A percentile compares a stretch with the other conserved stretches of the same genome.
Conservation (phyloP, 148 eudicot species). For the Vaccinium macrocarpon region DNA sequence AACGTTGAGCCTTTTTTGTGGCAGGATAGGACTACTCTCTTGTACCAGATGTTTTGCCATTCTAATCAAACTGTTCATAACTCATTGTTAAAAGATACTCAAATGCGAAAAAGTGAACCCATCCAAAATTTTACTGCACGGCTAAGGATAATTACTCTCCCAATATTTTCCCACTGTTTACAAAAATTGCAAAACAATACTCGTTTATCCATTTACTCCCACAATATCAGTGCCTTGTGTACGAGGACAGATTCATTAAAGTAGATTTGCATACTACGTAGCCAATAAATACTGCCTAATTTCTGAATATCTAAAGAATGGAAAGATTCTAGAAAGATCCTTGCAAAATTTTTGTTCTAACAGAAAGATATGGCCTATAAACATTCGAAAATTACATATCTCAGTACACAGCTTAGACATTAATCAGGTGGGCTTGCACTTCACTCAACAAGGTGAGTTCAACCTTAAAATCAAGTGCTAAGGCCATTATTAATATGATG, state of each 20-base stretch:
- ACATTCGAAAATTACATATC: background rate
- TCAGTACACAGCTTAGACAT: no score
- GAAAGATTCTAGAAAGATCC: background rate
- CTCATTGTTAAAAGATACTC: background rate
- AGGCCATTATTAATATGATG: background rate
- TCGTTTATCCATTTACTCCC: no score
- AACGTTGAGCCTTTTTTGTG: background rate
- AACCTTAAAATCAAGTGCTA: background rate
- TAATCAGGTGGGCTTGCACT: no score
- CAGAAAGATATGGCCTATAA: background rate
- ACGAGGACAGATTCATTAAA: no score
- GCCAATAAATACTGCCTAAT: constrained; percentile 5
- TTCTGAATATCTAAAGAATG: background rate
- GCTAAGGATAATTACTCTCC: background rate
- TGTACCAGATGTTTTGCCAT: background rate
- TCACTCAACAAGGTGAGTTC: no score
- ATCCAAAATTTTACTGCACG: background rate
- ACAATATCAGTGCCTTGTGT: no score
- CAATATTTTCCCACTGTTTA: background rate
- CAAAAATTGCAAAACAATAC: no score
- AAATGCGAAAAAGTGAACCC: background rate
- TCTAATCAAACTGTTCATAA: background rate
- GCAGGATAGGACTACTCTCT: background rate
- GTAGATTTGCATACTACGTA: background rate
- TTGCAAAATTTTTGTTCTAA: background rate